Evolutionary conservation across 2,329 filamentous ascomycete species (phyloP), one percentile per base, ranked within the genome.

Genomic region (Pseudogymnoascus sp.): DNA sequence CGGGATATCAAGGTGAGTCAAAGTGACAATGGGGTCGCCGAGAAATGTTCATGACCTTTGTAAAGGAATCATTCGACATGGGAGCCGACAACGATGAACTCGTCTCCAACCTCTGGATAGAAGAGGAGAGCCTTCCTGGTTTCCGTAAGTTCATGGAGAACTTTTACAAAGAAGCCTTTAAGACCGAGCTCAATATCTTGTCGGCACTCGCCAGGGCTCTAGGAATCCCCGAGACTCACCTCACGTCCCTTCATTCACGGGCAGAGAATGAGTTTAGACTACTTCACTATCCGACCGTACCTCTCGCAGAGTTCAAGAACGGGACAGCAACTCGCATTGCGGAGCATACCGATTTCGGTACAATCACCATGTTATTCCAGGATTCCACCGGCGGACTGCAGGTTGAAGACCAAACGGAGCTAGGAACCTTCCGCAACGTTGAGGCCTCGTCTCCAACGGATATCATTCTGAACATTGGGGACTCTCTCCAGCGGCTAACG

Each of bases 201-300:
- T 70, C 73, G 18, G 73, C 77, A 28, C 72, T 84, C 3, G 79
- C 80, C 3, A 62, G 78, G 3, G 80, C 80, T 1, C 68, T 84
- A 40, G 76, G 75, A 2, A 71, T 84, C 2, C 76, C 79, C 60
- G 72, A 77, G 10, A 75, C 77, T 65, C 71, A 82, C n/a, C 66
- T 78, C 2, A 70, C 72, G 18, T 37, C 33, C 14, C 77, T 80
- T 50, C 84, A 87, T 71, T 78, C 77, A 35, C 79, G 80, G 0
- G 76, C 80, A 63, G 80, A 84, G 67, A 84, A 85, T 65, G 84
- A 86, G 65, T 74, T 87, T 8, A 79, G 85, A 1, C 71, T 88
- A 25, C 73, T 87, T 14, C 84, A 87, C 69, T 88, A 84, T 65
- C 80, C 82, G 0, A 73, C 78, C 2, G 74, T 82, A 4, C 74